Evolutionary conservation across 768 basidiomycete species (phyloP), one percentile per base, ranked within the genome.

Genomic region (Serendipita sp.): DNA sequence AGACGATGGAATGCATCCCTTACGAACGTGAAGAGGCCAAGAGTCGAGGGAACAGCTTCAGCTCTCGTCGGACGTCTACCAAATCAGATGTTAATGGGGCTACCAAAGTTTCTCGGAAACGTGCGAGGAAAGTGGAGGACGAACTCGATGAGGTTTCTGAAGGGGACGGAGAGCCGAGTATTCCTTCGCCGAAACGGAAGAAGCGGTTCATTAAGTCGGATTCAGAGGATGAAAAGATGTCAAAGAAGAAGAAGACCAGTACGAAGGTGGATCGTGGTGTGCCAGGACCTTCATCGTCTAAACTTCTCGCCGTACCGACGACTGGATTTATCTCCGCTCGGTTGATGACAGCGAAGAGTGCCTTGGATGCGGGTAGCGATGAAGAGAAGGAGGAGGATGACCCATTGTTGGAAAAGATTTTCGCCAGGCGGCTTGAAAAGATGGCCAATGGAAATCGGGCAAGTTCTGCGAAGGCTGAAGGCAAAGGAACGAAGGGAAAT

Each of bases 1-100:
- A 85, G 73, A 76, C 74, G 22, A 91, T 96, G 83, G 85, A 86
- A 60, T 88, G 93, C 42, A 81, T 85, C 67, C 80, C 83, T 66
- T 85, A 88, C 67, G 77, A 81, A 33, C 82, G 83, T 24, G 45
- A 64, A 72, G 78, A 71, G 73, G 77, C 75, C 76, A 79, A 69
- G 70, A 78, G 77, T 17, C 20, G 38, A 24, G 62, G 51, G 13
- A 34, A 14, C 33, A 51, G 38, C 33, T 34, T 17, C 13, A 58
- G n/a, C 11, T 58, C 53, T 24, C 53, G 53, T 1, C 4, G 28
- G 28, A 24, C 53, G 31, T 58, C 53, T 33, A 11, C 11, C 0
- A 58, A 58, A 33, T 24, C 2, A 16, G 33, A 53, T 24, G 42
- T 17, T 16, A 26, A 28, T 42, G 42, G 31, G 45, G 0, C 9